Base-by-base conservation (phyloP, 306 rosid species). In the Cajanus cajan region DNA sequence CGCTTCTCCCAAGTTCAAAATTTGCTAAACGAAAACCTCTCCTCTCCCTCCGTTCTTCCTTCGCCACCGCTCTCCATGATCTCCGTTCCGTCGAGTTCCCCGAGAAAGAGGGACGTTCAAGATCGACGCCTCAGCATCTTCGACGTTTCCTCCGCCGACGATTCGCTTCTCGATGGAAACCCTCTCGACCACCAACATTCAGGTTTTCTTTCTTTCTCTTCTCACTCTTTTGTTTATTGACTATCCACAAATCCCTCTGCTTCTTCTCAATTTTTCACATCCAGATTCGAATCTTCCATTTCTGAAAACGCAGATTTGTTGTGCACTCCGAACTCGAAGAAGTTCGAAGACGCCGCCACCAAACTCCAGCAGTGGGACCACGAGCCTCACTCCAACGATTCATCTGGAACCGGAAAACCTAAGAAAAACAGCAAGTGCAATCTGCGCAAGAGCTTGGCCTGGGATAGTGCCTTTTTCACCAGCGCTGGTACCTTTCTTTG, bases 401-500 rank as follows among this genome's bases (percentile, higher is more conserved):
- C 94, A 8, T 31, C 78, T 34, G 96, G 83, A 67, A 79, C 59
- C 3, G 93, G 48, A 68, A 82, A 80, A 74, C 22, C 83, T 31
- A 85, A 62, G 71, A 90, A 79, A 68, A 91, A 82, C 65, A 82
- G 88, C 44, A 96, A 93, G 79, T 93, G 80, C 83, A 96, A 96
- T 76, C 71, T 96, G 88, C 98, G 99, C 22, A 91, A 91, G 80
- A 96, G 99, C 74, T 88, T 96, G 73, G 98, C 99, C 34, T 96
- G 99, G 99, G 96, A 96, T 62, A 91, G 87, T 72, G 99, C 98
- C 24, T 96, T 96, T 77, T 91, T 96, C 89, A 96, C 98, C 4
- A 75, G 90, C 82, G 97, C 97, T n/a, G 98, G 99, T 93, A 85
- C 18, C 36, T 62, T 80, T 71, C 43, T 67, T 41, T 68, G 0